phyloP scores from a whole-genome alignment of 495 filamentous ascomycete genomes.

The Emericellopsis terricola region DNA sequence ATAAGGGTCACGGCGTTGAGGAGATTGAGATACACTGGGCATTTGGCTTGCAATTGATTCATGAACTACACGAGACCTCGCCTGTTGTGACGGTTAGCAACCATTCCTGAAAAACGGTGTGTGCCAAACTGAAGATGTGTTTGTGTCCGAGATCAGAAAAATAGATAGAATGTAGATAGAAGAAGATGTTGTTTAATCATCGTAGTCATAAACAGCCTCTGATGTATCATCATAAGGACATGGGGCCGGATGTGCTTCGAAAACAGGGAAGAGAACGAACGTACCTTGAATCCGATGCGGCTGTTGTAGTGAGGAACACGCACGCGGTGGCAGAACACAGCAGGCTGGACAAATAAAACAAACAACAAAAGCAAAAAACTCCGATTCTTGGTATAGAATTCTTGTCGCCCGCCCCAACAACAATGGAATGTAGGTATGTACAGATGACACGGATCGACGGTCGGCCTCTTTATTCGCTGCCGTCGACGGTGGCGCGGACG shows the following conservation, averaged over 20 bases:
- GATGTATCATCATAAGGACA: constrained; percentile 15
- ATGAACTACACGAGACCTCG: too few species aligned
- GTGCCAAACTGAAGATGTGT: too few species aligned
- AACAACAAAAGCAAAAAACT: constrained; percentile 8
- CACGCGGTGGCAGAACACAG: constrained; percentile 2
- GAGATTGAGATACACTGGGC: not conserved
- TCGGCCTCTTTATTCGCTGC: constrained; percentile 1
- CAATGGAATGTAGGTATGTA: constrained; percentile 9
- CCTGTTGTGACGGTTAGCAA: too few species aligned
- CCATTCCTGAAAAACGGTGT: too few species aligned
- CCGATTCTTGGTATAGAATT: too few species aligned
- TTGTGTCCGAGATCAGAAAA: too few species aligned
- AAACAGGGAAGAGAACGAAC: constrained; percentile 2
- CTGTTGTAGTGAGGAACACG: too few species aligned
- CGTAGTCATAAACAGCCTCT: constrained; percentile 31
- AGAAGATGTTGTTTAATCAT: constrained; percentile 21
- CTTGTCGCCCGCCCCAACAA: too few species aligned
- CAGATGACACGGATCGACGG: constrained; percentile 6
- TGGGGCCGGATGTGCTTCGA: too few species aligned
- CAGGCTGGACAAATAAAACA: not conserved
- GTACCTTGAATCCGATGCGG: constrained; percentile 10
- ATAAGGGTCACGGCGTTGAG: not conserved
- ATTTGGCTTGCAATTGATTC: not conserved
- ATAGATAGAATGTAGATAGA: constrained; percentile 18
- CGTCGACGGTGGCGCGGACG: constrained; percentile 17